Conservation (phyloP, 192 early-diverging fungal species). For the Phlyctochytrium arcticum region DNA sequence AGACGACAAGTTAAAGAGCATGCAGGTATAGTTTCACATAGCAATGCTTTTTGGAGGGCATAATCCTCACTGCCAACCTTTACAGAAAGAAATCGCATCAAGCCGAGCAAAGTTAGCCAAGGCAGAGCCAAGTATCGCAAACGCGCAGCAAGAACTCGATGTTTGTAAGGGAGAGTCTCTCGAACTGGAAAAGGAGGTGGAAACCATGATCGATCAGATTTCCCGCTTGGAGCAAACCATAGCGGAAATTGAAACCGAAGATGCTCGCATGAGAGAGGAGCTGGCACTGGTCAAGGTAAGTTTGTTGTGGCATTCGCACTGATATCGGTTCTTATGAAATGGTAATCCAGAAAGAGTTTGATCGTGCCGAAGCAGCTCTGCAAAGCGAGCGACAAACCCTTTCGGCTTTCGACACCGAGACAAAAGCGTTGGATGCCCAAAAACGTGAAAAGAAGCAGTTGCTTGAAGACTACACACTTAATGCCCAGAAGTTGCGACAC, state of each 20-base stretch:
- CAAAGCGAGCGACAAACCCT: constrained; percentile 59
- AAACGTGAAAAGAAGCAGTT: constrained; percentile 62
- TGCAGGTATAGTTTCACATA: constrained; percentile 39
- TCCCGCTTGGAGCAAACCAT: not conserved
- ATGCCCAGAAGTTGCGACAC: constrained; percentile 75
- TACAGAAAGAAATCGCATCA: constrained; percentile 57
- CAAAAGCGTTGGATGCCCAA: constrained; percentile 64
- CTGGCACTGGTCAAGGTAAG: constrained; percentile 31
- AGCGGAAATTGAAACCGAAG: constrained; percentile 1
- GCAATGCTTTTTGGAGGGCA: not conserved
- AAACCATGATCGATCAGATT: constrained; percentile 13
- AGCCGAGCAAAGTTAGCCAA: constrained; percentile 65
- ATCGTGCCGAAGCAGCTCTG: constrained; percentile 10
- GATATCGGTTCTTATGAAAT: no score
- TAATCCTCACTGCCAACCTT: not conserved
- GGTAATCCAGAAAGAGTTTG: constrained; percentile 3
- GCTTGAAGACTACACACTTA: constrained; percentile 66
- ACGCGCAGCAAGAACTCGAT: constrained; percentile 64
- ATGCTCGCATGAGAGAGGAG: constrained; percentile 33
- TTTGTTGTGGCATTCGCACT: not conserved
- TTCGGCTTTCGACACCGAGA: constrained; percentile 72
- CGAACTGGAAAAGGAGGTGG: constrained; percentile 28
- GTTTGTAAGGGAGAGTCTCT: constrained; percentile 59
- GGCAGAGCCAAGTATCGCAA: constrained; percentile 47
- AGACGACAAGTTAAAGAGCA: constrained; percentile 80